A percentile compares a stretch with the other conserved stretches of the same genome.
These are phyloP conservation scores for Lineolata rhizophorae DNA, from an alignment of 495 filamentous ascomycete genomes.

Conservation along the genomic window DNA sequence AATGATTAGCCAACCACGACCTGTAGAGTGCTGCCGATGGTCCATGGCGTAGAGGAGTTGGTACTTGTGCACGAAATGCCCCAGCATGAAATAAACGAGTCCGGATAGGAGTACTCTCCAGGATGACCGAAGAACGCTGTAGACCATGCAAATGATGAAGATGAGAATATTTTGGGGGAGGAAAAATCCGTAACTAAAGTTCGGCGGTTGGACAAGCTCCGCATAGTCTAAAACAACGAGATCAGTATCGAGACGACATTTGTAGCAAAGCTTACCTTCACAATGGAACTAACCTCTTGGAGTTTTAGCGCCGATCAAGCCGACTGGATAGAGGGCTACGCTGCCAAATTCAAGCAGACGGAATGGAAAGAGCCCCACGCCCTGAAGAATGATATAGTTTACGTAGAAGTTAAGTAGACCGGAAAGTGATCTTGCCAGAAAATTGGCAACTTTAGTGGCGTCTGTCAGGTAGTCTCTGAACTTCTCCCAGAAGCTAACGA, in stretches of 20 bases:
- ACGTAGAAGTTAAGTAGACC: slow-evolving; percentile 64
- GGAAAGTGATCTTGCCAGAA: slow-evolving; percentile 54
- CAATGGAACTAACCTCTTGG: slow-evolving; percentile 33
- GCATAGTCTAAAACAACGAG: slow-evolving; percentile 41
- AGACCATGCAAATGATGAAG: slow-evolving; percentile 85
- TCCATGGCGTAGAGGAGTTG: slow-evolving; percentile 97
- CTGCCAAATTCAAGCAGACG: slow-evolving; percentile 78
- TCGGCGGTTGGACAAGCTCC: slow-evolving; percentile 56
- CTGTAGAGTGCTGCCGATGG: slow-evolving; percentile 85
- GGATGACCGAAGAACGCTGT: slow-evolving; percentile 69
- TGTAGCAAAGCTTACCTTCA: background rate
- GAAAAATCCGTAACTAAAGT: slow-evolving; percentile 91
- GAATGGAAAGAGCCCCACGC: slow-evolving; percentile 78
- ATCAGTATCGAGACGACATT: background rate
- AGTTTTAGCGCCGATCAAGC: slow-evolving; percentile 56
- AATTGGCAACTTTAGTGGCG: slow-evolving; percentile 24
- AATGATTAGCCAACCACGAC: slow-evolving; percentile 84
- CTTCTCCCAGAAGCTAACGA: slow-evolving; percentile 22
- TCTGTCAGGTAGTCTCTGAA: no score
- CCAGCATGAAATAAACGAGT: slow-evolving; percentile 68
- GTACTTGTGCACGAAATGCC: slow-evolving; percentile 93
- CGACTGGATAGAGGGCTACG: slow-evolving; percentile 65
- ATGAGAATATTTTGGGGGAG: slow-evolving; percentile 81
- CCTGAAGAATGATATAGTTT: slow-evolving; percentile 87
- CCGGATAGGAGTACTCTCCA: slow-evolving; percentile 69